Evolutionary conservation across 108 stramenopile species (phyloP), one percentile per base, ranked within the genome.

Genomic region (Mayamaea pseudoterrestris): DNA sequence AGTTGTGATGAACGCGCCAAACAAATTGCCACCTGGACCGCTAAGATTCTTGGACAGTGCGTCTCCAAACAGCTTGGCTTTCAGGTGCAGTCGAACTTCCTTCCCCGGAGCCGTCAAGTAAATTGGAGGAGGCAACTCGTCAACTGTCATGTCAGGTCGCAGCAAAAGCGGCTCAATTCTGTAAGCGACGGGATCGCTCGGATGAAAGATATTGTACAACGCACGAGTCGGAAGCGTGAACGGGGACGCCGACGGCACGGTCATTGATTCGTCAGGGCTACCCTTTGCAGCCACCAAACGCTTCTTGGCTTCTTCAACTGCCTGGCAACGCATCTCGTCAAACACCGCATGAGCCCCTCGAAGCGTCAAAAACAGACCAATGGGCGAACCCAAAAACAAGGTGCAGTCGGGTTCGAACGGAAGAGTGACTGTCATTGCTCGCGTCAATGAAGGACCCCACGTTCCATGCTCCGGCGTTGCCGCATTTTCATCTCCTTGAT

Each of bases 151-250:
- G 30, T 54, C 53, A 27, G 11, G 39, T 17, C 44, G 55, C 3
- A 77, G 54, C 24, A 77, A 51, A 4, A 74, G 60, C 6, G 79
- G 75, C 37, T 76, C 79, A 32, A 90, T 83, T 27, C 88, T 59
- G 48, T 90, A 90, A 2, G 83, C 83, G 27, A 90, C 80, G 1
- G 80, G 79, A 59, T 90, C 88, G 53, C 65, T 66, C 1, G 82
- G 82, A 50, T 78, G 76, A 53, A 85, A 84, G 12, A 90, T 74
- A 52, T 90, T 90, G 60, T 74, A 84, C 7, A 82, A 30, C 6
- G 67, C 47, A 17, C 49, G 49, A 5, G 66, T 67, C 18, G 87
- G 87, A 25, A 90, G 57, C 21, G 72, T 53, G 50, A 89, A 90
- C 12, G 87, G 83, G 22, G 73, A 77, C 5, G 18, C 48, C 11